Evolutionary conservation across 176 grass and related monocot species (phyloP), one percentile per base, ranked within the genome.

Genomic region (Elaeis guineensis): DNA sequence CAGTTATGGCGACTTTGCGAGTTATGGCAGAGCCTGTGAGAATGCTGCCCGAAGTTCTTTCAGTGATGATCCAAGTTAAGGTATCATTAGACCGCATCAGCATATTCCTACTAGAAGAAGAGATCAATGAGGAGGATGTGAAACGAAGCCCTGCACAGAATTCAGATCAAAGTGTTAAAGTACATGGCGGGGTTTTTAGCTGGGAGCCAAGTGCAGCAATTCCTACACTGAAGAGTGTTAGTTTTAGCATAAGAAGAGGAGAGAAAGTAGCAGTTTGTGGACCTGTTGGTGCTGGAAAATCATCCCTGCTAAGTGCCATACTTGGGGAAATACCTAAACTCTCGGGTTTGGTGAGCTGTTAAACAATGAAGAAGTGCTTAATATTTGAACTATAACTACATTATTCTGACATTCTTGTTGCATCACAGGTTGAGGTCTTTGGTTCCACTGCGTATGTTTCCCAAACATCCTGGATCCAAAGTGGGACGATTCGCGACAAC

Each of bases 381-480:
- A 28, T 30, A 2, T 16, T 65, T 49, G 19, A 17, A 8, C 21
- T 11, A 30, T 35, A 49, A 7, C 75, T 49, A 54, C 54, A 3
- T 61, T 77, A 22, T 59, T 12, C 30, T 48, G 23, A 53, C 22
- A 61, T 48, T 65, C 49, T 74, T 71, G 58, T 54, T 39, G 4
- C 18, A 17, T 39, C 17, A 44, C 67, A 96, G 92, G 92, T 88
- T 54, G 75, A 82, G 55, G 58, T 90, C 17, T 88, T 78, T 17
- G 92, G 92, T 19, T 82, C 80, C 7, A 65, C 88, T 21, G 87
- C 92, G 19, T 97, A 91, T 67, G 87, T 91, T 69, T 87, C 92
- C 15, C 92, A 97, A 63, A 85, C 67, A 52, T 86, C 92, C 21
- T 97, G 92, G 92, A 97, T 91, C 54, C 92, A 91, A 50, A 97